Conservation (phyloP, 2,329 filamentous ascomycete species). For the Phyllosticta citriasiana region DNA sequence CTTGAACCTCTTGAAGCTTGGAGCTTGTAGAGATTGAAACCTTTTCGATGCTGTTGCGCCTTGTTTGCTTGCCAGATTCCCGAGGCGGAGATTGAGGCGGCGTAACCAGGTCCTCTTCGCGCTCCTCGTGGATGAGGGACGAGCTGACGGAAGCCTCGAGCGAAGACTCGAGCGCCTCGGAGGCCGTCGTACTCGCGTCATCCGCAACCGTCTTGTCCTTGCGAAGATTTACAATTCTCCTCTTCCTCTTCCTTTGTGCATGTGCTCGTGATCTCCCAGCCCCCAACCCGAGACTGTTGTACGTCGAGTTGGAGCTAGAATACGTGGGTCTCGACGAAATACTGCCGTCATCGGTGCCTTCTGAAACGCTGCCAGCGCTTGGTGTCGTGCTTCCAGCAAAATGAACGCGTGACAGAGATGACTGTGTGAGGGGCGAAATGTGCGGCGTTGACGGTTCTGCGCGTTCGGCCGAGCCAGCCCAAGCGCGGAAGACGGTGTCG, state of each 20-base stretch:
- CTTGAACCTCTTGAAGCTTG: not conserved
- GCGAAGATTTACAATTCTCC: constrained; percentile 71
- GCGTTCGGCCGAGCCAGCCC: constrained; percentile 69
- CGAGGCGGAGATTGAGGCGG: constrained; percentile 23
- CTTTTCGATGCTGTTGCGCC: constrained; percentile 6
- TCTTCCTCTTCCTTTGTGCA: constrained; percentile 68
- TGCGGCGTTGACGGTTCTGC: constrained; percentile 42
- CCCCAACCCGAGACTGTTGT: constrained; percentile 53
- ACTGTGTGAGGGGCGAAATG: constrained; percentile 33
- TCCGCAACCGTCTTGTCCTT: constrained; percentile 44
- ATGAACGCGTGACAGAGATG: constrained; percentile 37
- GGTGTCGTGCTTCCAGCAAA: constrained; percentile 22
- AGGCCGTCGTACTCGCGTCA: constrained; percentile 41
- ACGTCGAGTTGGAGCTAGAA: constrained; percentile 50
- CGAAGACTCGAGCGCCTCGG: constrained; percentile 40
- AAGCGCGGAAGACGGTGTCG: constrained; percentile 85
- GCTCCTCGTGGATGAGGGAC: constrained; percentile 24
- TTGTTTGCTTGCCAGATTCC: not conserved
- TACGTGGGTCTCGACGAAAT: constrained; percentile 58
- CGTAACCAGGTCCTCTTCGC: constrained; percentile 21
- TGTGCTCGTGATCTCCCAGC: constrained; percentile 50
- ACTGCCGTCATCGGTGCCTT: constrained; percentile 42
- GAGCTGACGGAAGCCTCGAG: constrained; percentile 49
- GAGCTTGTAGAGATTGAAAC: not conserved
- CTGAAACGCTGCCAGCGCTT: constrained; percentile 14